Percentiles rank a stretch among this genome's conserved stretches.
Evolutionary conservation across 371 early-diverging fungal species (phyloP).

Genomic region (Mucor lusitanicus): DNA sequence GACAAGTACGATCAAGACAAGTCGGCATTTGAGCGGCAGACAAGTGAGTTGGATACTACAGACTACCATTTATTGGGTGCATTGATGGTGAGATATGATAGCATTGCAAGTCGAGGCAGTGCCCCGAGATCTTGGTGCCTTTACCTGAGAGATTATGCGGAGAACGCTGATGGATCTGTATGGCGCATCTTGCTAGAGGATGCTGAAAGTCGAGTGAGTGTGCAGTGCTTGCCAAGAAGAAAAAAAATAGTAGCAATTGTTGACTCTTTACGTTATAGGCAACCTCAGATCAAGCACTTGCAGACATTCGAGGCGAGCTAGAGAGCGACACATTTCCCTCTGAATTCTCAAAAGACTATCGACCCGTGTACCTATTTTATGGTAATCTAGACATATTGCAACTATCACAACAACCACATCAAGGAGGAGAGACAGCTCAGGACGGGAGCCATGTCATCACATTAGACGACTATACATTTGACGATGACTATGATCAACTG

Average conservation of each 20-base stretch:
- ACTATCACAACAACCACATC: not conserved
- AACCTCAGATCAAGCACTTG: conserved; percentile 24
- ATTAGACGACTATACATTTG: conserved; percentile 39
- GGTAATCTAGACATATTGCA: conserved; percentile 24
- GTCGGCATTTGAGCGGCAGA: conserved; percentile 1
- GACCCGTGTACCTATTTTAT: conserved; percentile 47
- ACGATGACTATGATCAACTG: conserved; percentile 21
- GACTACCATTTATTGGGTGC: conserved; percentile 43
- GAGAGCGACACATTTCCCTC: not conserved
- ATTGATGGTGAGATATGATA: conserved; percentile 36
- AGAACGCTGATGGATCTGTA: conserved; percentile 23
- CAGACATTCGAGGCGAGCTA: conserved; percentile 21
- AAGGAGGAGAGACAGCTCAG: not conserved
- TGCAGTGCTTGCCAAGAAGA: not conserved
- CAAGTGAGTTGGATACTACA: conserved; percentile 11
- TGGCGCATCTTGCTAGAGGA: conserved; percentile 37
- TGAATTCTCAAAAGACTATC: conserved; percentile 24
- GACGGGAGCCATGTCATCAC: conserved; percentile 21
- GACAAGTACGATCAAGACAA: conserved; percentile 21
- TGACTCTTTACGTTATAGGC: conserved; percentile 1
- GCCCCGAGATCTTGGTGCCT: conserved; percentile 32
- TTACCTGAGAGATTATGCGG: conserved; percentile 42
- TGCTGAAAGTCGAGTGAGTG: conserved; percentile 11
- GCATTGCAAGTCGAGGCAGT: conserved; percentile 6
- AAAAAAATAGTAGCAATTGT: not conserved